These are phyloP conservation scores for Trichophyton equinum DNA, from an alignment of 2,329 filamentous ascomycete species.

Conservation along the genomic window DNA sequence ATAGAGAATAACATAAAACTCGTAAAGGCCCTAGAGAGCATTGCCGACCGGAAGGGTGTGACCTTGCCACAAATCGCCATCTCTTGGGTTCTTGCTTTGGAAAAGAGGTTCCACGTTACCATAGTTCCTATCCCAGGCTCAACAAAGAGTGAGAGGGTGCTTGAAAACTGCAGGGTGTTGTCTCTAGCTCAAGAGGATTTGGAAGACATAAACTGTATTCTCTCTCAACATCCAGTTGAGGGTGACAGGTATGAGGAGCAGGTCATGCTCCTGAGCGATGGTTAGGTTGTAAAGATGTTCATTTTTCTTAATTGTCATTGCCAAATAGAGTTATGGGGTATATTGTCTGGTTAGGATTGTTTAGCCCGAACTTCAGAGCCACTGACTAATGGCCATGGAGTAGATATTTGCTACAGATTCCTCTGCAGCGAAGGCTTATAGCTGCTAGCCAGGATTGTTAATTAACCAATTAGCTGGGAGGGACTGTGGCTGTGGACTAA, in stretches of 20 bases:
- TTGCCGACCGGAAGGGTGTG: constrained; percentile 35
- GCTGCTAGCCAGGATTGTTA: no score
- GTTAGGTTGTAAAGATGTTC: not conserved
- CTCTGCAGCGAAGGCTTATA: no score
- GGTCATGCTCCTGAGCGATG: constrained; percentile 3
- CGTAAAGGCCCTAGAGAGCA: constrained; percentile 32
- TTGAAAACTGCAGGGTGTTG: constrained; percentile 3
- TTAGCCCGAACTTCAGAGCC: no score
- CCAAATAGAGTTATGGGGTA: not conserved
- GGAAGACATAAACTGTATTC: constrained; percentile 1
- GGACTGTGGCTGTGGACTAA: no score
- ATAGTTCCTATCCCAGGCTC: constrained; percentile 20
- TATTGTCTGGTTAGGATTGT: no score
- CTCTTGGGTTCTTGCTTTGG: constrained; percentile 38
- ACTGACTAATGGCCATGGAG: no score
- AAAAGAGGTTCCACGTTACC: constrained; percentile 9
- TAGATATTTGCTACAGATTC: no score
- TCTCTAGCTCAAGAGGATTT: not conserved
- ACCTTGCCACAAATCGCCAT: constrained; percentile 38
- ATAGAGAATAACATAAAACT: constrained; percentile 39
- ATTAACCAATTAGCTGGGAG: no score
- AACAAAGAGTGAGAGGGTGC: constrained; percentile 12
- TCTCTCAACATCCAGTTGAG: not conserved
- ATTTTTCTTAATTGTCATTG: not conserved
- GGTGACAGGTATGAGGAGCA: constrained; percentile 3